phyloP scores from a whole-genome alignment of 169 alveolate species.

The Plasmodium vivax region DNA sequence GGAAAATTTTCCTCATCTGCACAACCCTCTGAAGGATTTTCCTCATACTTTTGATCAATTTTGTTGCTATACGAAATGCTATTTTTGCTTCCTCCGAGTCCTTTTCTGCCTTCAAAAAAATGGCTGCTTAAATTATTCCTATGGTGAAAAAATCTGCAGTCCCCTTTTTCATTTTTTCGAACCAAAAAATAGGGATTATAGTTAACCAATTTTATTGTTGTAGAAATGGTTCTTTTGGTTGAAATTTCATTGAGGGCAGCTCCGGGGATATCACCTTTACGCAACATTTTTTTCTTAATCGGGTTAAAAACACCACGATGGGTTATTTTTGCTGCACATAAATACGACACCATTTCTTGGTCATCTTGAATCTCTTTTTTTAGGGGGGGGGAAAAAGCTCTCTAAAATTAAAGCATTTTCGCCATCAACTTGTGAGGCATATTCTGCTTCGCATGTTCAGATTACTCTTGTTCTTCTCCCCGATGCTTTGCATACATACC shows the following conservation, averaged over 20 bases:
- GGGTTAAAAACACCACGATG: background rate
- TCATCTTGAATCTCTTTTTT: background rate
- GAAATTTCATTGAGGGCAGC: background rate
- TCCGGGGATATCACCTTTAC: background rate
- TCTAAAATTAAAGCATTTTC: background rate
- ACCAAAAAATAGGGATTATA: background rate
- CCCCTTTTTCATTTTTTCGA: background rate
- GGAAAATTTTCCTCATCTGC: background rate
- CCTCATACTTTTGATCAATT: background rate
- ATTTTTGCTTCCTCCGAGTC: background rate
- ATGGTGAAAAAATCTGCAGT: background rate
- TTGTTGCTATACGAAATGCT: slow-evolving; percentile 1
- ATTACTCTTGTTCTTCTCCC: background rate
- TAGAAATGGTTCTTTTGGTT: background rate
- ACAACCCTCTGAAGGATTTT: background rate
- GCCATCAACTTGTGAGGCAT: background rate
- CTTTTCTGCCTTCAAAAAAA: background rate
- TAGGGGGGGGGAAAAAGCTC: background rate
- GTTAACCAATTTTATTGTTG: slow-evolving; percentile 8
- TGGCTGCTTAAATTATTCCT: background rate
- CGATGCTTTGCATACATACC: background rate
- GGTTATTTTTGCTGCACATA: background rate
- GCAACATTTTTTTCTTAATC: background rate
- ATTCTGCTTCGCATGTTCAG: background rate
- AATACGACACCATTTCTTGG: background rate